phyloP scores from a whole-genome alignment of 352 stramenopile genomes.

The Phytophthora palmivora region DNA sequence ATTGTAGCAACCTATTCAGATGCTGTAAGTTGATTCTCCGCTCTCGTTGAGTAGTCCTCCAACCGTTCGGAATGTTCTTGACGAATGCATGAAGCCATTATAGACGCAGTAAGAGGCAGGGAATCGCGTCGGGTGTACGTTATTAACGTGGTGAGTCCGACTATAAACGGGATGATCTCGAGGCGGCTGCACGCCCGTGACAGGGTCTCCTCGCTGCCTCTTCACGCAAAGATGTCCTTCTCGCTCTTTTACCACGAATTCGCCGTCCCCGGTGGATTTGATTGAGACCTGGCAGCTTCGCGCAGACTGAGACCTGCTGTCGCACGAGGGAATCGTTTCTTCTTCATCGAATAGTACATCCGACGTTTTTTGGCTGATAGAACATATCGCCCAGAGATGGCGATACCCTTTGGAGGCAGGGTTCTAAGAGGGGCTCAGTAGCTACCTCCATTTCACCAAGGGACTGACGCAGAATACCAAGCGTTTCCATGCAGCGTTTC shows the following conservation, averaged over 20 bases:
- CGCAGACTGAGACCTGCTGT: conserved; percentile 8
- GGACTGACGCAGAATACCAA: not conserved
- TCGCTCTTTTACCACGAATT: not conserved
- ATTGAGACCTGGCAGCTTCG: not conserved
- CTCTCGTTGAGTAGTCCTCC: not conserved
- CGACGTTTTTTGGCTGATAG: not conserved
- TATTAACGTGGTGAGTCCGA: conserved; percentile 12
- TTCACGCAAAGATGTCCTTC: conserved; percentile 5
- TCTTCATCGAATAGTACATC: not conserved
- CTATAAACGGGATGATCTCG: conserved; percentile 13
- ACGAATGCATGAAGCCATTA: conserved; percentile 5
- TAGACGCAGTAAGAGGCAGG: not conserved
- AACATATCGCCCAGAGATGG: not conserved
- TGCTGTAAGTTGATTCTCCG: conserved; percentile 8
- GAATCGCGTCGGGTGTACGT: conserved; percentile 9
- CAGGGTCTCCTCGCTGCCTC: conserved; percentile 13
- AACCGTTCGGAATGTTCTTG: conserved; percentile 3
- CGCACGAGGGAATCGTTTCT: not conserved
- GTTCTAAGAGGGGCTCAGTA: not conserved
- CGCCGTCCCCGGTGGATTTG: not conserved
- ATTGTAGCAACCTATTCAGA: conserved; percentile 1
- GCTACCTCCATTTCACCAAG: not conserved
- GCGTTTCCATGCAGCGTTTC: not conserved
- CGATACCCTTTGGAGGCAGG: not conserved
- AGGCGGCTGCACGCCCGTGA: not conserved